These are phyloP conservation scores for Flaveria floridana DNA, from an alignment of 140 eudicot genomes.

Conservation along the genomic window DNA sequence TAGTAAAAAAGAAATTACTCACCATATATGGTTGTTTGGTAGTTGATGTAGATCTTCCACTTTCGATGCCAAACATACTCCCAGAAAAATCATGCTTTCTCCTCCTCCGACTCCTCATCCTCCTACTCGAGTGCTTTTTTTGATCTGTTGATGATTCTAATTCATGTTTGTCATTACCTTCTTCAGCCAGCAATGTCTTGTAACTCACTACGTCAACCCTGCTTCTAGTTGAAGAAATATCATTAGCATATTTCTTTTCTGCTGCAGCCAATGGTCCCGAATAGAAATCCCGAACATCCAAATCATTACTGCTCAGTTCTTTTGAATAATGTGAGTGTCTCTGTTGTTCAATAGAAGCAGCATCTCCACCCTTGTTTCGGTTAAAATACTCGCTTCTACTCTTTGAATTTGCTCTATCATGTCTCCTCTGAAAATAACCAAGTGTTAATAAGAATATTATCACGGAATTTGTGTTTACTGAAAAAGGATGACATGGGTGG, in stretches of 20 bases:
- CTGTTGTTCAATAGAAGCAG: constrained; percentile 45
- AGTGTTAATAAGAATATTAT: neutral
- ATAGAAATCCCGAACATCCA: constrained; percentile 35
- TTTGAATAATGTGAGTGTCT: constrained; percentile 35
- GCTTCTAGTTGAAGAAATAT: too few relatives aligned
- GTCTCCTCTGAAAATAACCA: constrained; percentile 43
- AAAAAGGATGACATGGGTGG: neutral
- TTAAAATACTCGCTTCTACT: constrained; percentile 49
- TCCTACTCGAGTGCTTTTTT: neutral
- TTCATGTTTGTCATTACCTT: constrained; percentile 25
- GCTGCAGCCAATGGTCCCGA: constrained; percentile 56
- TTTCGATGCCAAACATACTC: constrained; percentile 34
- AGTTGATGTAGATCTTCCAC: constrained; percentile 38
- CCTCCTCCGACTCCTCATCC: constrained; percentile 18
- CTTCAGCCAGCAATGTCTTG: neutral
- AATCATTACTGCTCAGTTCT: constrained; percentile 21
- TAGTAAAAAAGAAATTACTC: constrained; percentile 29
- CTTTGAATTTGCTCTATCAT: constrained; percentile 44
- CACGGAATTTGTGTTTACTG: neutral
- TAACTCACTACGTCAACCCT: too few relatives aligned
- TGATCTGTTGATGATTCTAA: constrained; percentile 17
- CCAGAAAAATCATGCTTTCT: constrained; percentile 38
- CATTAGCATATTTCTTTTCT: too few relatives aligned
- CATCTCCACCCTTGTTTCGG: constrained; percentile 39
- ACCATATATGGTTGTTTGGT: constrained; percentile 48